Evolutionary conservation across 148 eudicot genomes (phyloP).

Genomic region (Fagopyrum tataricum): DNA sequence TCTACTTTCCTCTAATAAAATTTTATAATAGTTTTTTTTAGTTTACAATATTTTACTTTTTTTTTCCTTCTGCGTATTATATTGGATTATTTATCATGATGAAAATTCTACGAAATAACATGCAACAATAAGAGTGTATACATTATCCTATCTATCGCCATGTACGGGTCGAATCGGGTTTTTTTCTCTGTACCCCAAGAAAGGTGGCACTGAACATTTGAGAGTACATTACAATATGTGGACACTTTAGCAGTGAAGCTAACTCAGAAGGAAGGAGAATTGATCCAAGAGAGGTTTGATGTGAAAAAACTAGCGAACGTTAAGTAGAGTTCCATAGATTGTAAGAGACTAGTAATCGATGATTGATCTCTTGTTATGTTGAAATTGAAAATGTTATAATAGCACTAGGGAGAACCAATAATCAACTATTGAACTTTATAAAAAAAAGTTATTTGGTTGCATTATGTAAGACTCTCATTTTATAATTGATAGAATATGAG

Average conservation of each 20-base stretch:
- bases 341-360: no score
- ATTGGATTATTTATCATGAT: neutral
- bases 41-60: neutral
- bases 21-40: neutral
- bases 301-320: slow-evolving; percentile 77
- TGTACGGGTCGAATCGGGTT: slow-evolving; percentile 94
- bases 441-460: no score
- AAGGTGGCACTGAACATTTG: slow-evolving; percentile 97
- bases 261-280: slow-evolving; percentile 90
- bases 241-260: slow-evolving; percentile 90
- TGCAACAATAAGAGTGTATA: slow-evolving; percentile 97
- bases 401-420: no score
- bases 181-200: slow-evolving; percentile 88
- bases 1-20: neutral
- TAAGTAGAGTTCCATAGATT: no score
- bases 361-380: no score
- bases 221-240: slow-evolving; percentile 52
- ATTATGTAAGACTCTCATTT: no score
- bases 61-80: neutral
- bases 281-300: slow-evolving; percentile 90
- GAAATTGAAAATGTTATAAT: no score
- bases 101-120: slow-evolving; percentile 6
- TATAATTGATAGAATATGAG: no score
- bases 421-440: no score
- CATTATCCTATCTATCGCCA: slow-evolving; percentile 89